Evolutionary conservation across 108 stramenopile species (phyloP).

Genomic region (Nannochloropsis granulata): DNA sequence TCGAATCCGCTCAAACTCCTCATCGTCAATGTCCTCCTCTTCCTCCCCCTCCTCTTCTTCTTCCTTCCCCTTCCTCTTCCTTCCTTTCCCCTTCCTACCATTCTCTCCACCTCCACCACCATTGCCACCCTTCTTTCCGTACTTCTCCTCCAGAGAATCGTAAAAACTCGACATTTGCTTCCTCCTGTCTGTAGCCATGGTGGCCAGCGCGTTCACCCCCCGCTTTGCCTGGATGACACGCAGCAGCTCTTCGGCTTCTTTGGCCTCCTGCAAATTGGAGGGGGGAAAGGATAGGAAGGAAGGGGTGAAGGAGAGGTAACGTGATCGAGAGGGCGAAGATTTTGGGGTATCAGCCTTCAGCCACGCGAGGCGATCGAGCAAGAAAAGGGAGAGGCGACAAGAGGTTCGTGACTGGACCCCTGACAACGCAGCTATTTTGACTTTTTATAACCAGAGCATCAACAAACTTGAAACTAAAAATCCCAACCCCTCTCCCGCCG

Average conservation of each 20-base stretch:
- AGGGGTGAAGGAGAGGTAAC: not conserved
- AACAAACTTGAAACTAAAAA: too few relatives aligned
- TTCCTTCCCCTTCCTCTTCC: not conserved
- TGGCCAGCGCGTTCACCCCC: not conserved
- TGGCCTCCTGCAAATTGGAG: not conserved
- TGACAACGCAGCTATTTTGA: not conserved
- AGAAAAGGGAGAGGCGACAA: too few relatives aligned
- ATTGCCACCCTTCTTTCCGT: not conserved
- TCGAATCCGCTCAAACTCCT: constrained; percentile 15
- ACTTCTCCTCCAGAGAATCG: not conserved
- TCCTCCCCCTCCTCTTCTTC: not conserved
- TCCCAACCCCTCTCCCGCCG: not conserved
- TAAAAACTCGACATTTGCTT: not conserved
- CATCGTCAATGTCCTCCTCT: constrained; percentile 1
- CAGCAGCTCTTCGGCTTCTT: not conserved
- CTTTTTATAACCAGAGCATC: not conserved
- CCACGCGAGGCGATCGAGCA: too few relatives aligned
- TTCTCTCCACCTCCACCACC: not conserved
- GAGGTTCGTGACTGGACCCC: not conserved
- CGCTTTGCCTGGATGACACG: not conserved
- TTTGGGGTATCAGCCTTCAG: too few relatives aligned
- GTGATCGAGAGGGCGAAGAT: not conserved
- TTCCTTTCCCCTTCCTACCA: not conserved
- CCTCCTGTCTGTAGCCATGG: not conserved
- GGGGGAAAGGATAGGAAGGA: not conserved